Percentiles rank a stretch among this genome's conserved stretches.
Evolutionary conservation across 2,329 filamentous ascomycete genomes (phyloP).

Genomic region (Fusarium sp.): DNA sequence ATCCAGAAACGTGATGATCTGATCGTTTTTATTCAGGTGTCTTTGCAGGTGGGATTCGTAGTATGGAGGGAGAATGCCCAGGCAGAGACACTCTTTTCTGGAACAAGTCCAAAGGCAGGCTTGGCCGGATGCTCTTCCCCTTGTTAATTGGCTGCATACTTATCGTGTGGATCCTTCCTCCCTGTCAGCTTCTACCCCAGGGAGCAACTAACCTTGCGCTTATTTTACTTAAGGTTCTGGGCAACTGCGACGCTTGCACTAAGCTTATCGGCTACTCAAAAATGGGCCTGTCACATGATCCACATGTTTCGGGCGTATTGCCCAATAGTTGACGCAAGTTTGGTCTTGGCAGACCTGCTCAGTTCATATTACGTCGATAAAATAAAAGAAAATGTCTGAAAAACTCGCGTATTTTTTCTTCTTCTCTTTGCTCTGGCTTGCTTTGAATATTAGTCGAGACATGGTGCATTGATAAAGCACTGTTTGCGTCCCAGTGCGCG

Average conservation of each 20-base stretch:
- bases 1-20: constrained; percentile 3
- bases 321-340: constrained; percentile 24
- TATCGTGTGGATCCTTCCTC: constrained; percentile 10
- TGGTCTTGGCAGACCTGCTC: constrained; percentile 20
- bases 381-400: constrained; percentile 7
- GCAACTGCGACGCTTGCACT: constrained; percentile 32
- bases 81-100: constrained; percentile 25
- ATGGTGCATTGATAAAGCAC: constrained; percentile 2
- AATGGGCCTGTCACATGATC: constrained; percentile 24
- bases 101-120: constrained; percentile 33
- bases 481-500: not conserved
- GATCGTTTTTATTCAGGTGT: constrained; percentile 11
- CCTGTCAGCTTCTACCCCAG: constrained; percentile 18
- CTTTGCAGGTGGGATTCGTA: constrained; percentile 14
- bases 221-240: constrained; percentile 43
- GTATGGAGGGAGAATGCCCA: constrained; percentile 4
- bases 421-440: not conserved
- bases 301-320: constrained; percentile 9
- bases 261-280: constrained; percentile 44
- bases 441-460: constrained; percentile 8
- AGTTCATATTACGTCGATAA: constrained; percentile 13
- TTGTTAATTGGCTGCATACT: constrained; percentile 18
- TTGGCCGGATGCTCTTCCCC: constrained; percentile 19
- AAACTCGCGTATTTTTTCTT: constrained; percentile 7
- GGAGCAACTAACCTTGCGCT: constrained; percentile 35